Evolutionary conservation across 2,329 filamentous ascomycete genomes (phyloP), one percentile per base, ranked within the genome.

Genomic region (Stagonosporopsis cucurbitacearum): DNA sequence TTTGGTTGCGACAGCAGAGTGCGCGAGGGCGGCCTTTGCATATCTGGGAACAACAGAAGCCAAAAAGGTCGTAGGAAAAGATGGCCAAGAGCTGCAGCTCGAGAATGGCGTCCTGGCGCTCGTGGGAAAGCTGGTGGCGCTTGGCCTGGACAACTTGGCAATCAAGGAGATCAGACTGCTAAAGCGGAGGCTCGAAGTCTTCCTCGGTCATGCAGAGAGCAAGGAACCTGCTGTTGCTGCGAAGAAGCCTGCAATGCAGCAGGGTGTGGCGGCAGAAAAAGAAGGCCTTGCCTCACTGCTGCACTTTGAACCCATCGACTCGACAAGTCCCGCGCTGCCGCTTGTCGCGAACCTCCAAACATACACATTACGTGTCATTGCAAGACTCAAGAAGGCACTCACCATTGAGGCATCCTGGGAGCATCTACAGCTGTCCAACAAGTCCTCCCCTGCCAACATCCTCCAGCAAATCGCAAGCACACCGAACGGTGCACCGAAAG

Each of bases 71-170:
- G 76, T 82, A 6, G 79, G 82, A 8, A 76, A 86, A 9, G 76
- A 82, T 9, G 77, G 87, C n/a, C 82, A 85, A 1, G 81, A 84
- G 40, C 77, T 90, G 35, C 89, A 93, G 68, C 74, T 93, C 4
- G 90, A 93, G 69, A 86, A 81, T 56, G 90, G 89, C 50, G 89
- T 91, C 81, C 84, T 88, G 15, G 86, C 87, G 0, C 81, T 93
- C 49, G 75, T 88, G 35, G 84, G 84, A 35, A 91, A 87, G 68
- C 78, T 93, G 1, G 77, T 92, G 13, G 78, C 79, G 0, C 78
- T 91, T 43, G 84, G 85, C 1, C 73, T 92, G 47, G 84, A 89
- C 41, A 84, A 86, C n/a, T 79, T 88, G 53, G 89, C 90, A 0
- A 74, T 86, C 37, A 90, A 86, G 66, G 90, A 93, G 66, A 71